A percentile compares a stretch with the other conserved stretches of the same genome.
phyloP scores from a whole-genome alignment of 306 rosid species.

The Luffa aegyptiaca region DNA sequence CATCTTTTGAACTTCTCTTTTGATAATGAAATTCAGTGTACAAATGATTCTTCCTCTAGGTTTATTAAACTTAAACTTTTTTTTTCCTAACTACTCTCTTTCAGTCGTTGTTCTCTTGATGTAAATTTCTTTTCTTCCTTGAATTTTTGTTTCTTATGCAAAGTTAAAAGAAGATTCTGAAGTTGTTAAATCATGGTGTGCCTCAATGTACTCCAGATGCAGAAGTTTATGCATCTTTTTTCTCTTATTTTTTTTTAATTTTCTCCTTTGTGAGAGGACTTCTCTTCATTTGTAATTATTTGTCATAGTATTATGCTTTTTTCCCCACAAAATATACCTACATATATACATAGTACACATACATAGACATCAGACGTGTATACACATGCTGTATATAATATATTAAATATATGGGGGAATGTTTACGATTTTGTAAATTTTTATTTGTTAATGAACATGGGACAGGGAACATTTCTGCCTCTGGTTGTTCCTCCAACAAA shows the following conservation, averaged over 20 bases:
- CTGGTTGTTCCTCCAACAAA: conserved; percentile 76
- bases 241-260: neutral
- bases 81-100: neutral
- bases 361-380: neutral
- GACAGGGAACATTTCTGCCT: conserved; percentile 85
- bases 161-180: neutral
- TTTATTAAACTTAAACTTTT: no score
- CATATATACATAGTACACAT: neutral
- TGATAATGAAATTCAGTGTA: no score
- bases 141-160: neutral
- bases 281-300: neutral
- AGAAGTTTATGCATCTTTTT: neutral
- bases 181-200: neutral
- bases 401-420: neutral
- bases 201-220: neutral
- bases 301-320: neutral
- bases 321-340: neutral
- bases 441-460: neutral
- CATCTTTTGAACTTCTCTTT: no score
- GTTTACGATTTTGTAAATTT: neutral
- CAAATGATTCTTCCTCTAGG: neutral
- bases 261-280: neutral
- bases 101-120: neutral
- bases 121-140: neutral
- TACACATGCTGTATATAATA: neutral